Evolutionary conservation across 257 asterid species (phyloP).

Genomic region (Plantago ovata): DNA sequence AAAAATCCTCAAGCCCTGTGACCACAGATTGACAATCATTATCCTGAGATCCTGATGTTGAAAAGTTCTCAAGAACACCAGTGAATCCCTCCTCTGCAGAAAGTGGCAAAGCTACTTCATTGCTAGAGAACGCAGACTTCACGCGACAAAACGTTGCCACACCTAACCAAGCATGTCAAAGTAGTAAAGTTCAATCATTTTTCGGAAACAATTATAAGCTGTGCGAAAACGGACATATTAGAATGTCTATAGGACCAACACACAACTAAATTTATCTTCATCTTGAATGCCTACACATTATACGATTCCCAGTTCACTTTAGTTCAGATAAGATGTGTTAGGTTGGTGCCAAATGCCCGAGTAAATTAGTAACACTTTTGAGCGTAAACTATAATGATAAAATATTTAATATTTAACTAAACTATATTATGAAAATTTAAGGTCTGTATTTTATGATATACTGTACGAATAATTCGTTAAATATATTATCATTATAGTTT

Average conservation of each 20-base stretch:
- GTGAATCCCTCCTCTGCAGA: constrained; percentile 93
- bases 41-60: constrained; percentile 39
- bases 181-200: constrained; percentile 10
- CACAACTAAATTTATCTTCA: neutral
- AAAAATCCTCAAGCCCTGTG: constrained; percentile 59
- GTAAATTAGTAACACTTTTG: too few relatives aligned
- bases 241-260: too few relatives aligned
- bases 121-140: constrained; percentile 64
- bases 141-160: constrained; percentile 97
- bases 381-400: too few relatives aligned
- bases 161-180: constrained; percentile 40
- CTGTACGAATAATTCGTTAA: too few relatives aligned
- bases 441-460: too few relatives aligned
- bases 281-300: neutral
- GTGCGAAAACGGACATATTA: too few relatives aligned
- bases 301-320: neutral
- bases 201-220: constrained; percentile 1
- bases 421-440: too few relatives aligned
- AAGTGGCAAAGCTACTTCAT: constrained; percentile 80
- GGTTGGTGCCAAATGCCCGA: neutral
- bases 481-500: too few relatives aligned
- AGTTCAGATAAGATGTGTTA: neutral
- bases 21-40: constrained; percentile 32
- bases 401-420: too few relatives aligned
- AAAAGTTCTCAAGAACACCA: constrained; percentile 55